Evolutionary conservation across 352 stramenopile species (phyloP).

Genomic region (Phytophthora rubi): DNA sequence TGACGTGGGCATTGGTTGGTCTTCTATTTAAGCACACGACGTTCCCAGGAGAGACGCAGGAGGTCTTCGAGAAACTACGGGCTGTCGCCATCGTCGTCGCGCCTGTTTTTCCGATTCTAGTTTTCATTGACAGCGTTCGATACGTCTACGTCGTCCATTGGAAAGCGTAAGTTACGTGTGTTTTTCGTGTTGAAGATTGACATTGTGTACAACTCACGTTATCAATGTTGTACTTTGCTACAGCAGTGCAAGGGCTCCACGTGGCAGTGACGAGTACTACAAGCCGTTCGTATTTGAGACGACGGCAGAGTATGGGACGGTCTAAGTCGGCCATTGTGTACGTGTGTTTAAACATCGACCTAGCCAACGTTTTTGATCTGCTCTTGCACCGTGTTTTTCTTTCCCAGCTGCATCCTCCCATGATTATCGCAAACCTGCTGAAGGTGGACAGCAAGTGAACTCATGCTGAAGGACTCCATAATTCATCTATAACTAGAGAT

Average conservation of each 20-base stretch:
- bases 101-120: constrained; percentile 51
- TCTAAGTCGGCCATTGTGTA: constrained; percentile 39
- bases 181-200: neutral
- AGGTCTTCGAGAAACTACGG: constrained; percentile 55
- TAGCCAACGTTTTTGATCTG: constrained; percentile 30
- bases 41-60: constrained; percentile 48
- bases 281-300: constrained; percentile 61
- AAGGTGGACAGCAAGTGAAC: too few relatives aligned
- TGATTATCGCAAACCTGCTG: too few relatives aligned
- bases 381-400: constrained; percentile 9
- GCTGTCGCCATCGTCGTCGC: constrained; percentile 53
- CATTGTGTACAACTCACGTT: neutral
- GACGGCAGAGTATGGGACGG: constrained; percentile 56
- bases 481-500: too few relatives aligned
- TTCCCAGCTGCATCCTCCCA: too few relatives aligned
- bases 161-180: constrained; percentile 43
- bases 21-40: constrained; percentile 46
- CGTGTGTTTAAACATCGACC: constrained; percentile 37
- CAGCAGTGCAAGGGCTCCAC: constrained; percentile 19
- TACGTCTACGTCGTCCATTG: constrained; percentile 58
- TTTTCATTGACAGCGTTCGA: constrained; percentile 50
- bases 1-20: constrained; percentile 52
- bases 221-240: neutral
- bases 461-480: too few relatives aligned
- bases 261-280: constrained; percentile 48